Evolutionary conservation across 192 early-diverging fungal genomes (phyloP).

Genomic region (Coemansia pectinata): DNA sequence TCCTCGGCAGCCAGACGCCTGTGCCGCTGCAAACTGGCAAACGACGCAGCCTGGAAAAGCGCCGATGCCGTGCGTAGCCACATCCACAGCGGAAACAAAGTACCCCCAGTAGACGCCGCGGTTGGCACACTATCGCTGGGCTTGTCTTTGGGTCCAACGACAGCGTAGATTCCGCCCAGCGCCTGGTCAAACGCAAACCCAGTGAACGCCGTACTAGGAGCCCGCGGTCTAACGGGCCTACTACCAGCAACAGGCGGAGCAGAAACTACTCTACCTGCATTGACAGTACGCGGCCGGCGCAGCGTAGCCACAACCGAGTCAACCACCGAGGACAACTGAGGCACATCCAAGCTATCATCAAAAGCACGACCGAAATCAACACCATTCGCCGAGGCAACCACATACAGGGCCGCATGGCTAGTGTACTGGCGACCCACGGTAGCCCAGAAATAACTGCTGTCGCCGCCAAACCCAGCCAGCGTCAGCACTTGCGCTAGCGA

Average conservation of each 20-base stretch:
- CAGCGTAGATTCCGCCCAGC: not conserved
- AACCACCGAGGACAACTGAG: not conserved
- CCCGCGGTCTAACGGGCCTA: not conserved
- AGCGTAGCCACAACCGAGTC: slow-evolving; percentile 20
- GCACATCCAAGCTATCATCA: not conserved
- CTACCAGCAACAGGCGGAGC: not conserved
- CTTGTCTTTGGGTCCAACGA: not conserved
- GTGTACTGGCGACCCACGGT: slow-evolving; percentile 22
- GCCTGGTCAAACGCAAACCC: slow-evolving; percentile 43
- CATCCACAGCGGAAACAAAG: slow-evolving; percentile 29
- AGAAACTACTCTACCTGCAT: not conserved
- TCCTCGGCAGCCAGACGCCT: slow-evolving; percentile 8
- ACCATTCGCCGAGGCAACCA: slow-evolving; percentile 12
- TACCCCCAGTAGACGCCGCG: not conserved
- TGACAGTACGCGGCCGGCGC: slow-evolving; percentile 10
- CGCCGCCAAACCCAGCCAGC: slow-evolving; percentile 28
- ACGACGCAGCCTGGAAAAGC: slow-evolving; percentile 26
- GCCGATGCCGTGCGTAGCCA: slow-evolving; percentile 33
- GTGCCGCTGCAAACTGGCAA: slow-evolving; percentile 22
- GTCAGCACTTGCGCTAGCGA: slow-evolving; percentile 19
- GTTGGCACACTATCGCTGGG: not conserved
- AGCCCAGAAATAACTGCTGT: slow-evolving; percentile 42
- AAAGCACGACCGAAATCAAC: slow-evolving; percentile 25
- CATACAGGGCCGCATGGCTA: slow-evolving; percentile 18
- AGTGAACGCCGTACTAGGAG: slow-evolving; percentile 17